Evolutionary conservation across 2,329 filamentous ascomycete genomes (phyloP), one percentile per base, ranked within the genome.

Genomic region (Atkinsonella hypoxylon): DNA sequence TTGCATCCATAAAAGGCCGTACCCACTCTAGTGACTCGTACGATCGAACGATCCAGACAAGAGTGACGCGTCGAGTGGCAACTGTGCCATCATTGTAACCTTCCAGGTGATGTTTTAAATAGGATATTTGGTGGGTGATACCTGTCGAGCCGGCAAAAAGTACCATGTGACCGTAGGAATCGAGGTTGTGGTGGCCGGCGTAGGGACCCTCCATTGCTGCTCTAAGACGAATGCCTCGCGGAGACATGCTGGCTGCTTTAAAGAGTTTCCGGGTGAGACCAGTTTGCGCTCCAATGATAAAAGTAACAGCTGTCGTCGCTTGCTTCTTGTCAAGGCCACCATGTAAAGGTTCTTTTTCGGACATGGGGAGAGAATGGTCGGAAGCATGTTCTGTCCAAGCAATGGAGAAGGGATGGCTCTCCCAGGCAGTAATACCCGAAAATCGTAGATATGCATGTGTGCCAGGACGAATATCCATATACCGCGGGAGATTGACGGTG

Each of bases 111-210:
- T 93, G 84, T 50, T 82, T 83, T 9, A 96, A 78, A 65, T 94
- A 95, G 34, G 89, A 87, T 31, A 97, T 80, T 64, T 95, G 89
- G 66, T 97, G 91, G 1, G 91, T 95, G 68, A 98, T 97, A 55
- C 93, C 93, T 5, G 93, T 89, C 51, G 91, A 88, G 51, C 89
- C 90, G 12, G 91, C 90, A 63, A 96, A 89, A 51, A 98, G 83
- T 55, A 98, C 79, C 43, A 84, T 82, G 42, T 94, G 93, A 39
- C 93, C 91, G 67, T 96, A 97, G 8, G 90, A 96, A 67, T 89
- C 83, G 56, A 97, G 82, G 54, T 82, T 82, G 67, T 95, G 85
- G 62, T 89, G 84, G 41, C 83, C 84, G 4, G 81, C 84, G 64
- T 97, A 97, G 0, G 93, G 91, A 0, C 93, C 93, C 69, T 97